Percentiles rank a stretch among this genome's conserved stretches.
phyloP scores from a whole-genome alignment of 2,329 filamentous ascomycete species.

The Pseudogymnoascus sp. region DNA sequence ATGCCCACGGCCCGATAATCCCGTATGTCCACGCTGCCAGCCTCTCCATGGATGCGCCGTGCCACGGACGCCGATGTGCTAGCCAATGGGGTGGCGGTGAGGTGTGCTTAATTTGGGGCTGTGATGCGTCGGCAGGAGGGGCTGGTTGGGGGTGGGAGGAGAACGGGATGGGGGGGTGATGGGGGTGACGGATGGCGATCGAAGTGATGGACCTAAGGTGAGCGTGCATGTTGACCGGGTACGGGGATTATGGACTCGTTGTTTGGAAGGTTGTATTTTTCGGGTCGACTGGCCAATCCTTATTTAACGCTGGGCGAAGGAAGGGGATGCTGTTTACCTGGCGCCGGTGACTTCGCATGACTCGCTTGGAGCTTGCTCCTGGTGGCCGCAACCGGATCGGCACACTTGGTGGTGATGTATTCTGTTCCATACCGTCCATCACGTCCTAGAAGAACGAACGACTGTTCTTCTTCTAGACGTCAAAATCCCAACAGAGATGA shows the following conservation, averaged over 20 bases:
- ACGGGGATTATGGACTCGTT: background rate
- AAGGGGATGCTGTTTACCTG: background rate
- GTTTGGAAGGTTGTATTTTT: background rate
- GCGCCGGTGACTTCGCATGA: background rate
- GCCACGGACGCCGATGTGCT: background rate
- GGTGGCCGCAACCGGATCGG: background rate
- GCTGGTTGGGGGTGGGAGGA: background rate
- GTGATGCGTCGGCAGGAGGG: constrained; percentile 1
- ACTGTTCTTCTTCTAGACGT: background rate
- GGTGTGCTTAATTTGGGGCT: constrained; percentile 3
- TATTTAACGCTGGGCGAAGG: background rate
- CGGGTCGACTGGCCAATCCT: background rate
- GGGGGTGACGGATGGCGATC: background rate
- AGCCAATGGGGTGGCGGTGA: constrained; percentile 1
- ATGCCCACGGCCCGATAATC: background rate
- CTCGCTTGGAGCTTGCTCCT: background rate
- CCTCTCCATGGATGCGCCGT: background rate
- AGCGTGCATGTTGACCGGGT: background rate
- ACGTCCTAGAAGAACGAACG: background rate
- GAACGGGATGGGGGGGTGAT: background rate
- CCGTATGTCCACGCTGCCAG: background rate
- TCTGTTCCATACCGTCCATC: background rate
- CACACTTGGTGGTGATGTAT: background rate
- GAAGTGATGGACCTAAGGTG: background rate
- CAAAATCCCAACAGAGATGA: background rate